phyloP scores from a whole-genome alignment of 192 early-diverging fungal genomes.

The Coemansia sp. region DNA sequence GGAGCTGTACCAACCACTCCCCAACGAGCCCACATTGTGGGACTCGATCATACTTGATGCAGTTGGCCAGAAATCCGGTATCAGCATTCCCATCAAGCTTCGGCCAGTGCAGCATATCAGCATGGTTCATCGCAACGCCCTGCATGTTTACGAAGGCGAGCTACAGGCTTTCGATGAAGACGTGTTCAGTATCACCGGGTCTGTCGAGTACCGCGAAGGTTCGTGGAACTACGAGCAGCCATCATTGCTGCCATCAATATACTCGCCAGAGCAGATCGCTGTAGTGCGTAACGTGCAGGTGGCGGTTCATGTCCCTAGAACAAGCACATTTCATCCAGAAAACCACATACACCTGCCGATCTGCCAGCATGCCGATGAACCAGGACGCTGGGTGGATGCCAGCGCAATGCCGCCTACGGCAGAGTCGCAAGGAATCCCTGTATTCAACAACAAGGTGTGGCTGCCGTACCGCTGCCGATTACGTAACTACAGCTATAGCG shows the following conservation, averaged over 20 bases:
- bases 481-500: conserved; percentile 12
- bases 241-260: background rate
- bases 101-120: conserved; percentile 2
- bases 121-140: conserved; percentile 12
- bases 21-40: conserved; percentile 12
- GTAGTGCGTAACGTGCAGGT: conserved; percentile 4
- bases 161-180: conserved; percentile 12
- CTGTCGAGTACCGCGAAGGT: conserved; percentile 18
- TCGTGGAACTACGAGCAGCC: conserved; percentile 25
- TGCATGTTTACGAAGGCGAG: conserved; percentile 25
- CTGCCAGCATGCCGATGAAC: conserved; percentile 15
- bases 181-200: conserved; percentile 2
- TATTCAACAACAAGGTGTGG: conserved; percentile 8
- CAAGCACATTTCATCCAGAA: conserved; percentile 9
- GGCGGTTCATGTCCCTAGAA: conserved; percentile 3
- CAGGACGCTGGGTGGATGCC: conserved; percentile 13
- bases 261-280: conserved; percentile 7
- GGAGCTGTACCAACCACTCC: conserved; percentile 11
- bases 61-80: conserved; percentile 4
- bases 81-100: conserved; percentile 8
- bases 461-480: conserved; percentile 16
- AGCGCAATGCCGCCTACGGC: background rate
- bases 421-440: conserved; percentile 2
- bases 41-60: conserved; percentile 22
- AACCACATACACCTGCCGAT: conserved; percentile 12